Evolutionary conservation across 768 basidiomycete species (phyloP), one percentile per base, ranked within the genome.

Genomic region (Termitomyces bulborhizus): DNA sequence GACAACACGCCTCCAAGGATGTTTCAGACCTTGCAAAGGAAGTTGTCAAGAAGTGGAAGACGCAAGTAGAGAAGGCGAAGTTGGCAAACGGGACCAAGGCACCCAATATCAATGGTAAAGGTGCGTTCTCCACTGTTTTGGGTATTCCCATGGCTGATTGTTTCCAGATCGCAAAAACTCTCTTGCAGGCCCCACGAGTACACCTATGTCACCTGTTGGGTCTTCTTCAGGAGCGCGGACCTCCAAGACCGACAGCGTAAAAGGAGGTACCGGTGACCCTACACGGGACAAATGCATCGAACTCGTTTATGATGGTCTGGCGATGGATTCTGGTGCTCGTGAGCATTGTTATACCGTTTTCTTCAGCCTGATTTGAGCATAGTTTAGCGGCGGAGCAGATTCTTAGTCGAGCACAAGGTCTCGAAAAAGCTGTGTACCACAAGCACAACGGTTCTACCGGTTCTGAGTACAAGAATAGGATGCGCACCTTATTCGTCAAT

Each of bases 21-120:
- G 84, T 97, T 8, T 68, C 90, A 7, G 88, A 91, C 60, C 73
- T 90, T 6, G 91, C 94, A 16, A 96, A 95, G 69, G 92, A 93
- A 60, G 75, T 95, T 44, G 94, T 97, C 47, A 90, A 85, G 71
- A 88, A 86, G 64, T 97, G 93, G 93, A 95, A 95, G 71, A 79
- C 73, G 31, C 86, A 87, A 57, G 94, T 96, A 34, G 92, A 93
- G 56, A 84, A 83, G 63, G 81, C 79, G 0, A 82, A 83, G 56
- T 69, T 72, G 6, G 66, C 61, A 6, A 60, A 60, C 40, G 60
- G 57, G 37, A 46, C 50, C 12, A 51, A 62, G 58, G 62, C 27
- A 49, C 29, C 44, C 39, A 37, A 1, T 65, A 37, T 36, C 18
- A 74, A 72, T 53, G 61, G 57, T 11, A 63, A 60, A 32, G 76